phyloP scores from a whole-genome alignment of 2,329 filamentous ascomycete genomes.

The Curvularia sp. region DNA sequence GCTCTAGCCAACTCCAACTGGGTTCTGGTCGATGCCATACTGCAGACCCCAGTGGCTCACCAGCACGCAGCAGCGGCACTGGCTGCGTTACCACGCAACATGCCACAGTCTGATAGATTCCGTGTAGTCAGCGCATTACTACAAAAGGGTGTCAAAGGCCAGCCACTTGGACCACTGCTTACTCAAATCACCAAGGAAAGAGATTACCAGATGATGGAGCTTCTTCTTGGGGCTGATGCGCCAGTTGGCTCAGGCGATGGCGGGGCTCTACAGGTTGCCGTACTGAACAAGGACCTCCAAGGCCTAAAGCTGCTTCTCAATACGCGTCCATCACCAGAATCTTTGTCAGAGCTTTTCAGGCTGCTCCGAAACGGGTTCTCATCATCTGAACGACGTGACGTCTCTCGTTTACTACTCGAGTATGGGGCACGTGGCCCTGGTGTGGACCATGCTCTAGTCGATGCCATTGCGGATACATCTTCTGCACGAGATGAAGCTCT shows the following conservation, averaged over 20 bases:
- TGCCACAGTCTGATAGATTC: slow-evolving; percentile 34
- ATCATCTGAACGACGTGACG: slow-evolving; percentile 33
- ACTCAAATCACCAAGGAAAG: slow-evolving; percentile 40
- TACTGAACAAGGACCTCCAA: slow-evolving; percentile 33
- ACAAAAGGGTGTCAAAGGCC: slow-evolving; percentile 39
- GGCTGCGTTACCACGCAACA: slow-evolving; percentile 28
- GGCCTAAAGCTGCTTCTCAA: slow-evolving; percentile 33
- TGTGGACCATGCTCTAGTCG: slow-evolving; percentile 41
- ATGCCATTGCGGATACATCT: slow-evolving; percentile 39
- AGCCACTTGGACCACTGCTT: slow-evolving; percentile 39
- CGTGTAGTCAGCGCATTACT: slow-evolving; percentile 37
- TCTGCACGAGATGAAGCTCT: slow-evolving; percentile 33
- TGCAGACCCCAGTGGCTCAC: slow-evolving; percentile 34
- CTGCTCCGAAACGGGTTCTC: slow-evolving; percentile 31
- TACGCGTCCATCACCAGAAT: slow-evolving; percentile 30
- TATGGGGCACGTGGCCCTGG: slow-evolving; percentile 38
- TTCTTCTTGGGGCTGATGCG: slow-evolving; percentile 40
- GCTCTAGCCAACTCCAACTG: slow-evolving; percentile 42
- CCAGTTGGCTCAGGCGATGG: slow-evolving; percentile 31
- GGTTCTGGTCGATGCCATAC: slow-evolving; percentile 36
- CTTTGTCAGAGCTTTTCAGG: slow-evolving; percentile 35
- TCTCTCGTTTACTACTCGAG: slow-evolving; percentile 33
- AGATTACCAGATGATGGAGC: slow-evolving; percentile 36
- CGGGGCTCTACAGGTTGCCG: slow-evolving; percentile 33
- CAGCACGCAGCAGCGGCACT: slow-evolving; percentile 42